phyloP scores from a whole-genome alignment of 371 early-diverging fungal genomes.

The Mucor racemosus region DNA sequence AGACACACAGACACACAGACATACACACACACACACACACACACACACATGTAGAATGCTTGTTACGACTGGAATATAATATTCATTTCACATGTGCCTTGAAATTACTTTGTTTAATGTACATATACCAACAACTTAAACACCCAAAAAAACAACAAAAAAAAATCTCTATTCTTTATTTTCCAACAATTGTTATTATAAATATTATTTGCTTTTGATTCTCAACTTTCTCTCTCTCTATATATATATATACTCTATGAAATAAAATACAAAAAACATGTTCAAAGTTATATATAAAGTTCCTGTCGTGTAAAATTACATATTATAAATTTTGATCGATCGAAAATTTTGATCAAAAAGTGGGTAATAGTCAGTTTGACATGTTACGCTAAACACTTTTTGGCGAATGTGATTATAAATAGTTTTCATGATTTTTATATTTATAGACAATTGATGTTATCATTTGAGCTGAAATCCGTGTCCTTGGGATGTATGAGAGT shows the following conservation, averaged over 20 bases:
- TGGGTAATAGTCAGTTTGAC: background rate
- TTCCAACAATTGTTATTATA: background rate
- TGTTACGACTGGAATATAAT: constrained; percentile 8
- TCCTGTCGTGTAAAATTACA: background rate
- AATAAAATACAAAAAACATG: constrained; percentile 1
- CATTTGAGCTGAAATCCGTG: too few species aligned
- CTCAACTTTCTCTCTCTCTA: background rate
- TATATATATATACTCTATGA: background rate
- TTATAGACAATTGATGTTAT: background rate
- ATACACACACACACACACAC: background rate
- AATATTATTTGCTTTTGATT: constrained; percentile 1
- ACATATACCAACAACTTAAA: background rate
- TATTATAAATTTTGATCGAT: background rate
- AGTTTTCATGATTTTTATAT: background rate
- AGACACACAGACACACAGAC: background rate
- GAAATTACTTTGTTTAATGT: background rate
- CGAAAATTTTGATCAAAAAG: background rate
- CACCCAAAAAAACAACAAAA: too few species aligned
- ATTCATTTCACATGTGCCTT: background rate
- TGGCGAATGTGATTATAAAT: background rate
- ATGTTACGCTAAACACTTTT: background rate
- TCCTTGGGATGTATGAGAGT: too few species aligned
- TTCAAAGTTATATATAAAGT: background rate
- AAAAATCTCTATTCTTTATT: background rate
- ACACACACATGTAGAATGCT: background rate